Percentiles rank a stretch among this genome's conserved stretches.
Conservation (phyloP, 2,329 filamentous ascomycete genomes). For the Xylaria sp. region DNA sequence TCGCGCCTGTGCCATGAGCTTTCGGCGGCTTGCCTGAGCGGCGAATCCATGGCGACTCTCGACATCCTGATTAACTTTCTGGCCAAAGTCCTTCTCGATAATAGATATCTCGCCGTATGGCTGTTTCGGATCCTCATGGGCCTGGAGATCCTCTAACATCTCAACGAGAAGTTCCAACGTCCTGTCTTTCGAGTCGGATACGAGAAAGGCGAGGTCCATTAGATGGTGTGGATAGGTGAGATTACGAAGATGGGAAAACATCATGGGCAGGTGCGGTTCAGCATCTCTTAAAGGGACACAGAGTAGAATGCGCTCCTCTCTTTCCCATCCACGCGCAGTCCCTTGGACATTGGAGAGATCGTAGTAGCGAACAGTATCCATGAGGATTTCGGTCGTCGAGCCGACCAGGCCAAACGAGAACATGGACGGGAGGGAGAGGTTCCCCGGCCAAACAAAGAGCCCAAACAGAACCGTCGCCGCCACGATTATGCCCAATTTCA, state of each 20-base stretch:
- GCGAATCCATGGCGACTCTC: constrained; percentile 97
- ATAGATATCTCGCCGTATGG: constrained; percentile 96
- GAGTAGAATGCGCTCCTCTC: constrained; percentile 91
- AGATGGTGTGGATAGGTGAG: constrained; percentile 97
- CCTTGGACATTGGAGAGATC: constrained; percentile 91
- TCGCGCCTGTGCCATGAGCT: constrained; percentile 95
- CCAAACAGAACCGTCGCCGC: constrained; percentile 68
- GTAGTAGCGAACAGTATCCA: constrained; percentile 97
- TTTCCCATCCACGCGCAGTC: constrained; percentile 91
- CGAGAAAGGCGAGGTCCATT: constrained; percentile 94
- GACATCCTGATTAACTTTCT: constrained; percentile 96
- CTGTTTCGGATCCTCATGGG: constrained; percentile 76
- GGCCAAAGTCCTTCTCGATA: constrained; percentile 98
- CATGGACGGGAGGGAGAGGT: constrained; percentile 63
- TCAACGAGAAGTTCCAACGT: constrained; percentile 78
- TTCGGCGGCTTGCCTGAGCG: constrained; percentile 89
- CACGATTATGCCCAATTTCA: constrained; percentile 67
- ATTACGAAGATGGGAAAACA: constrained; percentile 96
- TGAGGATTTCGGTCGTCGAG: constrained; percentile 71
- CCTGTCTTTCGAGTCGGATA: constrained; percentile 95
- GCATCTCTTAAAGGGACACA: constrained; percentile 95
- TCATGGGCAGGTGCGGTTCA: constrained; percentile 91
- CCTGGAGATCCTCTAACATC: constrained; percentile 79
- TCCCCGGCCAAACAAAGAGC: constrained; percentile 76
- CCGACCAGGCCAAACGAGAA: constrained; percentile 74